Percentiles rank a stretch among this genome's conserved stretches.
Conservation (phyloP, 2,329 filamentous ascomycete species). For the Cladosporium oxysporum region DNA sequence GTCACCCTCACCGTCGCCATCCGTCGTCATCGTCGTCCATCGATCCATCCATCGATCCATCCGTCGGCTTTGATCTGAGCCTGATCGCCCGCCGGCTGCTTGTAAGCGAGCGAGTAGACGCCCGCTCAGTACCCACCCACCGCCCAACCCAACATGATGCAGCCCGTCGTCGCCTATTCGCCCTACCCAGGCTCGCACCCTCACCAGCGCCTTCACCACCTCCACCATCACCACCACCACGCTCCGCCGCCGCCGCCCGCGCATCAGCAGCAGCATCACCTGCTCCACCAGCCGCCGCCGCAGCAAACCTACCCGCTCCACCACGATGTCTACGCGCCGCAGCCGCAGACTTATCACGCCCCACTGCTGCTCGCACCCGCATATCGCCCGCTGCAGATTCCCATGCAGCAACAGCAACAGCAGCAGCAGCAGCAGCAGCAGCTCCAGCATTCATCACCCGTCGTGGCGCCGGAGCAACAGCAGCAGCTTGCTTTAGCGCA, state of each 20-base stretch:
- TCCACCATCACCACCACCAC: slow-evolving; percentile 37
- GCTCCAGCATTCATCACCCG: slow-evolving; percentile 22
- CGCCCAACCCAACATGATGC: slow-evolving; percentile 28
- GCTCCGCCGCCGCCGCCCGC: slow-evolving; percentile 25
- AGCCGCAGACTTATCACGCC: slow-evolving; percentile 32
- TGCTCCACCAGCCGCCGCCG: slow-evolving; percentile 29
- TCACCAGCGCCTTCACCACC: slow-evolving; percentile 24
- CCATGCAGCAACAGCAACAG: slow-evolving; percentile 39
- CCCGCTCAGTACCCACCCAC: neutral
- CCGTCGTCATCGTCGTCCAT: neutral
- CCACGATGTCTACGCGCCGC: slow-evolving; percentile 24
- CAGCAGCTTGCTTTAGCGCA: slow-evolving; percentile 20
- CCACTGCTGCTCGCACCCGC: slow-evolving; percentile 40
- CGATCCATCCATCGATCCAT: neutral
- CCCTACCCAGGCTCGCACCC: slow-evolving; percentile 21
- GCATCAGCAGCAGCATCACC: slow-evolving; percentile 19
- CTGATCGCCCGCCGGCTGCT: slow-evolving; percentile 10
- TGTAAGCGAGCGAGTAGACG: slow-evolving; percentile 20
- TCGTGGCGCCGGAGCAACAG: slow-evolving; percentile 12
- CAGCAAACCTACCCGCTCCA: slow-evolving; percentile 36
- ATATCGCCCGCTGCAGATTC: slow-evolving; percentile 42
- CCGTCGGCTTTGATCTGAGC: neutral
- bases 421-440: slow-evolving; percentile 25
- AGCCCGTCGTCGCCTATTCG: slow-evolving; percentile 28
- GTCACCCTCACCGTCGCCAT: neutral